A percentile compares a stretch with the other conserved stretches of the same genome.
These are phyloP conservation scores for Leishmania mexicana DNA, from an alignment of 208 protist species.

Conservation along the genomic window DNA sequence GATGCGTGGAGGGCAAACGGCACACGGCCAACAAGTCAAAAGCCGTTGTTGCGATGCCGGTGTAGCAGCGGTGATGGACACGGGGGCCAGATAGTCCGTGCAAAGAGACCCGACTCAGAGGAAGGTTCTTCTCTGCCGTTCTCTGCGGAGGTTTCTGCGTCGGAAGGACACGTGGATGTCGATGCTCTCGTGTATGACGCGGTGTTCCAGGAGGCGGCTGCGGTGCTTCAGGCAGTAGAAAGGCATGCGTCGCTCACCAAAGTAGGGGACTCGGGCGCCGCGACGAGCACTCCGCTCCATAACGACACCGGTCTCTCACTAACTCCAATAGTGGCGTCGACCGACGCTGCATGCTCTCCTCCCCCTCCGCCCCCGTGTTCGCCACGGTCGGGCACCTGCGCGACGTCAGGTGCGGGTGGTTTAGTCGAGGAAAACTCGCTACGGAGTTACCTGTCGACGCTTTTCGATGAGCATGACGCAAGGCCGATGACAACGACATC, in stretches of 20 bases:
- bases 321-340: not conserved
- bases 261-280: not conserved
- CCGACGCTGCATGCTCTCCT: not conserved
- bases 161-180: not conserved
- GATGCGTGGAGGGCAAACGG: no score
- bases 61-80: not conserved
- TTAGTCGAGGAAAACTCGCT: not conserved
- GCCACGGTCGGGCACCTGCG: not conserved
- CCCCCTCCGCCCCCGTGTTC: not conserved
- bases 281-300: not conserved
- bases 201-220: constrained; percentile 13
- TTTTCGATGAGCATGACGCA: not conserved
- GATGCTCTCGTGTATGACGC: constrained; percentile 18
- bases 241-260: not conserved
- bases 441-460: not conserved
- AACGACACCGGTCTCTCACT: not conserved
- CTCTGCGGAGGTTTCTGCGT: not conserved
- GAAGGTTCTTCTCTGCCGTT: not conserved
- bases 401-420: not conserved
- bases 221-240: not conserved
- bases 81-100: not conserved
- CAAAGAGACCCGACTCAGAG: not conserved
- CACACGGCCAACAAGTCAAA: not conserved
- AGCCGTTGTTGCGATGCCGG: not conserved
- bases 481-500: not conserved